Conservation (phyloP, 2,329 filamentous ascomycete species). For the Fusarium anthophilum region DNA sequence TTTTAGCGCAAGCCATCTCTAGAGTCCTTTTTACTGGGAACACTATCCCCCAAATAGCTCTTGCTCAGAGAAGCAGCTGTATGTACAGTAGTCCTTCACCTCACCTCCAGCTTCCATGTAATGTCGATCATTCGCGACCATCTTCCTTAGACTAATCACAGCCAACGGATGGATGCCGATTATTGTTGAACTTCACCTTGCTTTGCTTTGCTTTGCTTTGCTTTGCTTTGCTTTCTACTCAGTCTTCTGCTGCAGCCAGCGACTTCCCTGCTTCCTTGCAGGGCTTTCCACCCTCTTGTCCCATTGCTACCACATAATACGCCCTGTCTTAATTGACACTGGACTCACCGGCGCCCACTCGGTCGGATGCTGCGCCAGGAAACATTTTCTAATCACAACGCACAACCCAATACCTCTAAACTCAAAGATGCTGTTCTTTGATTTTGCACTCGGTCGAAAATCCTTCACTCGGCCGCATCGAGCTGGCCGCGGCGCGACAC, state of each 20-base stretch:
- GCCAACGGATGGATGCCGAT: background rate
- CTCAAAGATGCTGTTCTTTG: background rate
- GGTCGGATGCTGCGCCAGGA: background rate
- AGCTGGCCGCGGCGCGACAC: constrained; percentile 12
- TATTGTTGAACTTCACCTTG: constrained; percentile 12
- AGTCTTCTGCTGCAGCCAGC: constrained; percentile 10
- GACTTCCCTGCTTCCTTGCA: background rate
- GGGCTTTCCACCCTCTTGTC: constrained; percentile 11
- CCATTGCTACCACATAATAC: constrained; percentile 1
- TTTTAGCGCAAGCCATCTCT: constrained; percentile 20
- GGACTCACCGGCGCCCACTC: background rate
- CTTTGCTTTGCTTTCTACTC: background rate
- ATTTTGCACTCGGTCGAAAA: constrained; percentile 1
- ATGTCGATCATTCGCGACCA: constrained; percentile 25
- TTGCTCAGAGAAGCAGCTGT: background rate
- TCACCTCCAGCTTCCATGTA: constrained; percentile 16
- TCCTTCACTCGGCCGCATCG: constrained; percentile 12
- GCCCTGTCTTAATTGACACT: constrained; percentile 3
- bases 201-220: background rate
- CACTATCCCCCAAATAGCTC: constrained; percentile 15
- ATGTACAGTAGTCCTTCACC: constrained; percentile 1
- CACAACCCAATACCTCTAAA: background rate
- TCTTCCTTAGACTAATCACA: background rate
- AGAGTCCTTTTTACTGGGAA: background rate
- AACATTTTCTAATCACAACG: background rate